Evolutionary conservation across 2,329 filamentous ascomycete species (phyloP).

Genomic region (Podosphaera leucotricha): DNA sequence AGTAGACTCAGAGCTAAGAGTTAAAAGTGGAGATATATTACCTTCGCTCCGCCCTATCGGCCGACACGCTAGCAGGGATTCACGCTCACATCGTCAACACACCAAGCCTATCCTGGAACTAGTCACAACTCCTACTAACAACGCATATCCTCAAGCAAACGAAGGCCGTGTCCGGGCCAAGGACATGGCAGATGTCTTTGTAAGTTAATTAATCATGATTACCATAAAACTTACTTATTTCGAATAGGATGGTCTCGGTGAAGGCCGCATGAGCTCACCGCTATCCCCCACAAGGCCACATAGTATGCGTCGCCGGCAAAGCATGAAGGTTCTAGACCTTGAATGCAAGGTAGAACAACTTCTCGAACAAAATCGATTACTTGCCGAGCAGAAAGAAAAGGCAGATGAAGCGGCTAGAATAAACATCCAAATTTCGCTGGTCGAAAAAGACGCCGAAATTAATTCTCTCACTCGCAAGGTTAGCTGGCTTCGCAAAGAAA

Average conservation of each 20-base stretch:
- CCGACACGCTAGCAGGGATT: constrained; percentile 47
- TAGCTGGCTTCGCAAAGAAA: constrained; percentile 59
- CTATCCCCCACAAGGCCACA: constrained; percentile 82
- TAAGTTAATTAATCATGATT: constrained; percentile 29
- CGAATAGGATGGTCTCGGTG: constrained; percentile 69
- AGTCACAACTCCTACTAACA: constrained; percentile 22
- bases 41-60: constrained; percentile 50
- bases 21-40: neutral
- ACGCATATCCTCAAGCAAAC: constrained; percentile 51
- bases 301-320: constrained; percentile 89
- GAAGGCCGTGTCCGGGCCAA: constrained; percentile 65
- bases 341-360: constrained; percentile 69
- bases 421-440: constrained; percentile 40
- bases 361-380: constrained; percentile 57
- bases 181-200: constrained; percentile 84
- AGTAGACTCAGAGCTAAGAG: constrained; percentile 2
- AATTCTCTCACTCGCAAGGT: constrained; percentile 57
- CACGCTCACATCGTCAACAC: constrained; percentile 41
- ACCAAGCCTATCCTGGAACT: constrained; percentile 19
- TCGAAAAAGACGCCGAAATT: constrained; percentile 72
- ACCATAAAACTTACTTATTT: constrained; percentile 1
- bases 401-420: constrained; percentile 41
- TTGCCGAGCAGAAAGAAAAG: constrained; percentile 47
- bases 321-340: constrained; percentile 88
- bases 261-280: constrained; percentile 65